Conservation (phyloP, 305 asterid species). For the Rubia balearica region DNA sequence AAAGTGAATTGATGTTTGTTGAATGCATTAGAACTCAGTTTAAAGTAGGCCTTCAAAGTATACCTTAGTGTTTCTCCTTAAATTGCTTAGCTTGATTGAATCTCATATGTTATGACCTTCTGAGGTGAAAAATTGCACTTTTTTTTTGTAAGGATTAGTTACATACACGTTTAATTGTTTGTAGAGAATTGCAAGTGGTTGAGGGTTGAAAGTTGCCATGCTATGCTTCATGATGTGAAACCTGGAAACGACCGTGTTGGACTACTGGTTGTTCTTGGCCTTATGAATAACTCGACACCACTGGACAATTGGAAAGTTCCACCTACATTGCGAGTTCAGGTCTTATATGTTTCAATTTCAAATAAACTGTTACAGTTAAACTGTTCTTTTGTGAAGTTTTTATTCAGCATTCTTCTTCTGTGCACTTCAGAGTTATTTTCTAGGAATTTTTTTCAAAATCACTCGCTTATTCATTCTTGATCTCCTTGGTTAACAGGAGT, state of each 20-base stretch:
- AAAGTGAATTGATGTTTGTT: neutral
- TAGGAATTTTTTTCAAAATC: neutral
- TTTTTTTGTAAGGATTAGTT: conserved; percentile 9
- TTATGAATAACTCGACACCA: conserved; percentile 43
- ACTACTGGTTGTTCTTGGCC: conserved; percentile 56
- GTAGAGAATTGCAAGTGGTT: conserved; percentile 73
- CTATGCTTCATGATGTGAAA: conserved; percentile 52
- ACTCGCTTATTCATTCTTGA: conserved; percentile 1
- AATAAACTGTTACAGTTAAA: neutral
- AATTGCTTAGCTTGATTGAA: neutral
- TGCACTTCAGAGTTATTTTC: neutral
- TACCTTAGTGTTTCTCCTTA: neutral
- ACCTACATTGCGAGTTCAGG: conserved; percentile 58
- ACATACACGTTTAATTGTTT: conserved; percentile 17
- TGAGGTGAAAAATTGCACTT: neutral
- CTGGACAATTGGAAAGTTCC: conserved; percentile 38
- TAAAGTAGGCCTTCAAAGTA: neutral
- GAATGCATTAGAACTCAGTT: neutral
- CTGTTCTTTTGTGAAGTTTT: neutral
- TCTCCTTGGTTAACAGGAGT: conserved; percentile 46
- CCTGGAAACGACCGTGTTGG: conserved; percentile 69
- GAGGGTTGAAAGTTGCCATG: conserved; percentile 41
- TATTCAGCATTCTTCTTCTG: neutral
- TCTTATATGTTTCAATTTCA: conserved; percentile 14
- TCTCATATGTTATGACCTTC: neutral